These are phyloP conservation scores for Zygotorulaspora mrakii DNA, from an alignment of 1,139 yeast genomes.

Conservation along the genomic window DNA sequence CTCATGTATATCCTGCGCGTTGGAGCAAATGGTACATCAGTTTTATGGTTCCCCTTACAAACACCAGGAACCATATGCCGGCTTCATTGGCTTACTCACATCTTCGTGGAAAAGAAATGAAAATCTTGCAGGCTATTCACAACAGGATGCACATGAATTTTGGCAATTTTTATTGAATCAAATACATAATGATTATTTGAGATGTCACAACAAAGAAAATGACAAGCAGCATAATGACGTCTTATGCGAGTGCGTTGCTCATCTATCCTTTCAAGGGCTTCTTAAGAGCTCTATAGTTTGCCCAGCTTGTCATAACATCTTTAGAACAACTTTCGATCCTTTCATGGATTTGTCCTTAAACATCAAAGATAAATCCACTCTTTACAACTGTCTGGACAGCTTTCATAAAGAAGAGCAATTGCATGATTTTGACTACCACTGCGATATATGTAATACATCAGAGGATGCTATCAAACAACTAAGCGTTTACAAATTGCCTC, in stretches of 20 bases:
- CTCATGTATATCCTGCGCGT: constrained; percentile 73
- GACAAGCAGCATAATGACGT: constrained; percentile 13
- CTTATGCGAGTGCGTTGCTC: constrained; percentile 72
- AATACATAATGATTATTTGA: constrained; percentile 53
- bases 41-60: constrained; percentile 34
- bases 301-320: constrained; percentile 58
- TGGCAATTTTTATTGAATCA: constrained; percentile 88
- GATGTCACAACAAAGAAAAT: constrained; percentile 22
- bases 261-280: constrained; percentile 72
- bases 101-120: constrained; percentile 84
- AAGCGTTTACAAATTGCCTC: constrained; percentile 63
- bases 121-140: constrained; percentile 87
- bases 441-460: constrained; percentile 58
- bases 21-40: constrained; percentile 69
- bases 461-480: constrained; percentile 71
- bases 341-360: constrained; percentile 86
- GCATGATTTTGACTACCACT: constrained; percentile 63
- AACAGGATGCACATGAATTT: constrained; percentile 97
- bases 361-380: constrained; percentile 41
- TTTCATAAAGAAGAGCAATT: constrained; percentile 75
- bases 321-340: constrained; percentile 72
- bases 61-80: constrained; percentile 34
- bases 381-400: constrained; percentile 66
- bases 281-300: constrained; percentile 74
- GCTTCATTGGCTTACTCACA: constrained; percentile 45